Base-by-base conservation (phyloP, 352 stramenopile species). In the Aphanomyces euteiches region DNA sequence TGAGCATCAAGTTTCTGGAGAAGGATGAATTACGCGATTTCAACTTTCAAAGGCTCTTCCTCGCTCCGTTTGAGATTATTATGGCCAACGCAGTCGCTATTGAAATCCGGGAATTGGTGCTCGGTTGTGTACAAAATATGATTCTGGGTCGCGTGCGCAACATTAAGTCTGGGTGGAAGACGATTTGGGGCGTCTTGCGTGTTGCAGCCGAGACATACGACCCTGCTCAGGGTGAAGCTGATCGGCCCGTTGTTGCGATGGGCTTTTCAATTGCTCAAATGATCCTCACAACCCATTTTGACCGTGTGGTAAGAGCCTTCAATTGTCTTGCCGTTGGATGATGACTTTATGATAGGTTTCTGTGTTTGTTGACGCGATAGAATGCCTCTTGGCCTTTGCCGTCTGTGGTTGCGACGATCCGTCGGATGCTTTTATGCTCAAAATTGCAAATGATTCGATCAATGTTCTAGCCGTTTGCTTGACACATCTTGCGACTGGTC, bases 1-100 rank as follows among this genome's bases (percentile, higher is more conserved):
- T 99, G n/a, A 99, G 96, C 68, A 97, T 99, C 76, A 99, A 99
- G 77, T 99, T 99, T 77, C 80, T 99, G 1, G 95, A 99, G 73
- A 98, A 98, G 71, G 90, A 97, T 34, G 98, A 99, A 73, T 85
- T 99, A 8, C 92, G 93, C 53, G 96, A 98, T 71, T 99, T 99
- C 74, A 98, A 99, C 79, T 99, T 99, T 74, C 98, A 99, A 79
- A 80, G 96, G 12, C 77, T 99, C 38, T 99, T 99, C 78, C 85
- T 99, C 38, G 88, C 91, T 54, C 97, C 98, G 17, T 99, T 99
- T 75, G 91, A 98, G 75, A 80, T 93, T 12, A 97, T 98, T 67
- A 97, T 98, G 76, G 81, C 84, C 5, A 91, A 91, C 67, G 87
- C 84, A 6, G 83, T 81, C 40, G 90, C 81, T 37, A 77, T 82